Percentiles rank a stretch among this genome's conserved stretches.
phyloP scores from a whole-genome alignment of 805 yeast genomes.

The Teunomyces pallodes region DNA sequence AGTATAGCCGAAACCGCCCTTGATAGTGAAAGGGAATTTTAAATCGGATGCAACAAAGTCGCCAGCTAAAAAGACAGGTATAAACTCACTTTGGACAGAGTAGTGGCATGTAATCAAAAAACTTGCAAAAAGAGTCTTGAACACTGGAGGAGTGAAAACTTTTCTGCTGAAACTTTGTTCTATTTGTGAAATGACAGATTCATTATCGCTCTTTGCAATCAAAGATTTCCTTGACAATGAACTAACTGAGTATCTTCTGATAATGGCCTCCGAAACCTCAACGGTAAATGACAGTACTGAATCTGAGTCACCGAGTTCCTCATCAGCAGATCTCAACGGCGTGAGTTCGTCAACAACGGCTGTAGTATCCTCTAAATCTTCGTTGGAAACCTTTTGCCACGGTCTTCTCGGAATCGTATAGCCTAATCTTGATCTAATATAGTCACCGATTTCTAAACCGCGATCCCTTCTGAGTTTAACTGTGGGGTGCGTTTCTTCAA shows the following conservation, averaged over 20 bases:
- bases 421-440: constrained; percentile 8
- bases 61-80: constrained; percentile 53
- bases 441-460: constrained; percentile 47
- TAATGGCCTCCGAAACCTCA: constrained; percentile 8
- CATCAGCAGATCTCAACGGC: not conserved
- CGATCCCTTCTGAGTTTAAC: constrained; percentile 38
- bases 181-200: constrained; percentile 4
- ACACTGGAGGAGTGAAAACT: constrained; percentile 28
- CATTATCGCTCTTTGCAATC: not conserved
- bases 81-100: constrained; percentile 50
- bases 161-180: constrained; percentile 17
- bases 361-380: not conserved
- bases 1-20: constrained; percentile 53
- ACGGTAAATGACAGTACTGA: not conserved
- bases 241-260: constrained; percentile 16
- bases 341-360: not conserved
- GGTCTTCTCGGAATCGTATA: not conserved
- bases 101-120: constrained; percentile 47
- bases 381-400: not conserved
- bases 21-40: constrained; percentile 46
- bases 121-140: constrained; percentile 32
- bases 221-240: constrained; percentile 13
- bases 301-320: not conserved
- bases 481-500: constrained; percentile 52
- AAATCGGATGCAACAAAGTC: constrained; percentile 21